These are phyloP conservation scores for Apophysomyces variabilis DNA, from an alignment of 371 early-diverging fungal species.

Conservation along the genomic window DNA sequence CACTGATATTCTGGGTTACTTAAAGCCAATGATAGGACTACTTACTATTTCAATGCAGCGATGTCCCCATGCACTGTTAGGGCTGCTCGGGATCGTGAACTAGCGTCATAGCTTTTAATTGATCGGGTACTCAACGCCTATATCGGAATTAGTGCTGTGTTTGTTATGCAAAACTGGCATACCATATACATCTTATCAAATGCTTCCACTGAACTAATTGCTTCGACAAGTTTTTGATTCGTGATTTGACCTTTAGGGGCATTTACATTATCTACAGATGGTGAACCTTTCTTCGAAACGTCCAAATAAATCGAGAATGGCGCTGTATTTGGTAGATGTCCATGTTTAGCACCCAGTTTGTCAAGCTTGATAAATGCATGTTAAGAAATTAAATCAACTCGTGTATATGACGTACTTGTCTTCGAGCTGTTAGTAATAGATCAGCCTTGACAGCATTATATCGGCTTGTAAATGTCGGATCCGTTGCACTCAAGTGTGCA, in stretches of 20 bases:
- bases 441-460: conserved; percentile 82
- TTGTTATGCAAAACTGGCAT: neutral
- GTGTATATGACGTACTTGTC: conserved; percentile 53
- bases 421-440: conserved; percentile 73
- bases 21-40: neutral
- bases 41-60: conserved; percentile 80
- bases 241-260: conserved; percentile 51
- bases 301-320: conserved; percentile 65
- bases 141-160: neutral
- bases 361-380: conserved; percentile 59
- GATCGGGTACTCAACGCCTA: conserved; percentile 67
- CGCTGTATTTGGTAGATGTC: conserved; percentile 53
- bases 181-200: conserved; percentile 84
- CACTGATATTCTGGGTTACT: conserved; percentile 37
- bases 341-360: conserved; percentile 68
- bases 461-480: conserved; percentile 46
- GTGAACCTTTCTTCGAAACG: conserved; percentile 20
- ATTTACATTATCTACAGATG: conserved; percentile 16
- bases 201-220: conserved; percentile 61
- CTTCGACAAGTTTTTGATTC: conserved; percentile 68
- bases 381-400: neutral
- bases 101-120: conserved; percentile 71
- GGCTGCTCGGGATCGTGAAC: conserved; percentile 65
- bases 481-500: conserved; percentile 44
- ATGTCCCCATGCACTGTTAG: conserved; percentile 75